Base-by-base conservation (phyloP, 768 basidiomycete genomes). In the Clavulina sp. region DNA sequence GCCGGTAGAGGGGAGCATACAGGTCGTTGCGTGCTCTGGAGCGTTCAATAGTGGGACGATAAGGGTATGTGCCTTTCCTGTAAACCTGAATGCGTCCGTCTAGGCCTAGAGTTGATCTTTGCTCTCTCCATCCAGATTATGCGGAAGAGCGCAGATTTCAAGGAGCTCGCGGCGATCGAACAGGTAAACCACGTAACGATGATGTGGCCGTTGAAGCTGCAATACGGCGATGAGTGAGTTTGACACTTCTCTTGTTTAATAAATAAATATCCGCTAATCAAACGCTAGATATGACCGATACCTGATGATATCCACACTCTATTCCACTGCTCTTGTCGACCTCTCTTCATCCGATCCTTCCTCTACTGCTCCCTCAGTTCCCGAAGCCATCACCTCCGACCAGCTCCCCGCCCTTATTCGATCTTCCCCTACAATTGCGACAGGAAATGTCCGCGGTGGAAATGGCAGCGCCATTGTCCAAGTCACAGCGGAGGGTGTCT, bases 11-110 rank as follows among this genome's bases (percentile, higher is more conserved):
- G 72, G 72, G 2, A 79, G 73, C 58, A 78, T 79, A 13, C 80
- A 84, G 69, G 81, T 82, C 38, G 76, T 93, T 3, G 86, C 87
- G 1, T 86, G 84, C 59, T 91, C 86, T 3, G 91, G 91, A 4
- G 82, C 77, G 1, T 72, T 71, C 47, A 85, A 77, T 55, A 75
- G 77, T 2, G 89, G 91, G 2, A 78, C 80, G 6, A 59, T 95
- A 16, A 80, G 81, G 46, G 64, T 89, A 46, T 13, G 13, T 13
- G 13, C 9, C 13, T 9, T 46, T 46, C 24, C 1, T 13, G 13
- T 13, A 28, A 24, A 38, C 19, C 34, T 38, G n/a, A n/a, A 9
- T 38, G 34, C 9, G 34, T 38, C 34, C 34, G 9, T 38, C 9
- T 19, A 9, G 19, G 9, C 34, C 19, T 9, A 38, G 9, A 9